Percentiles rank a stretch among this genome's conserved stretches.
Conservation (phyloP, 345 rosid genomes). For the Hevea brasiliensis region DNA sequence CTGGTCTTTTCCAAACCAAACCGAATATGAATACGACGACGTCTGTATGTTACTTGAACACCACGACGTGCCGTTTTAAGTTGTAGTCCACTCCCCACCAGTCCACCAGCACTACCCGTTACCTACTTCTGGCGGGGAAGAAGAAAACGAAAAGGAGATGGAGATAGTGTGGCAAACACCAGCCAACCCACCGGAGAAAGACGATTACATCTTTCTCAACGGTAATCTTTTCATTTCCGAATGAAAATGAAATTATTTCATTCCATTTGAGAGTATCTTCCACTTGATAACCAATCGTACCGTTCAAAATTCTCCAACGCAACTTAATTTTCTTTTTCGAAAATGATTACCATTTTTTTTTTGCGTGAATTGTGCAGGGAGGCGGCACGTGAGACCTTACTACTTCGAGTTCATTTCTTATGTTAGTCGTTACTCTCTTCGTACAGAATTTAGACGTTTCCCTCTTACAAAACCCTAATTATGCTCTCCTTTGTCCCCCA, state of each 20-base stretch:
- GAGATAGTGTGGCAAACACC: constrained; percentile 70
- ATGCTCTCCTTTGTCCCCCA: background rate
- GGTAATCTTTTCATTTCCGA: constrained; percentile 37
- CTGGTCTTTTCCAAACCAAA: background rate
- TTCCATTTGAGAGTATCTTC: background rate
- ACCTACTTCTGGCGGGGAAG: constrained; percentile 9
- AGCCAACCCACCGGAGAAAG: constrained; percentile 56
- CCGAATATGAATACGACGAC: background rate
- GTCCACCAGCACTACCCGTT: background rate
- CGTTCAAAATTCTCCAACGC: too few relatives aligned
- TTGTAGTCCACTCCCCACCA: background rate
- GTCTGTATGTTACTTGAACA: background rate
- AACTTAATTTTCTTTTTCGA: too few relatives aligned
- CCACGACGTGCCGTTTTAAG: constrained; percentile 2
- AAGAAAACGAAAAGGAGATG: constrained; percentile 25
- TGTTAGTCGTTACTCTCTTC: constrained; percentile 41
- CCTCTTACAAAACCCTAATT: constrained; percentile 17
- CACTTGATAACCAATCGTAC: background rate
- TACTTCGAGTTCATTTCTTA: constrained; percentile 87
- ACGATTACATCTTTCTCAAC: constrained; percentile 62
- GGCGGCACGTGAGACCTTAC: constrained; percentile 83
- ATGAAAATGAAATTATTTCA: background rate
- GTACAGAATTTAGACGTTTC: background rate
- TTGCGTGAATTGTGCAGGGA: constrained; percentile 50
- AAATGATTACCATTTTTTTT: constrained; percentile 11